Evolutionary conservation across 345 rosid genomes (phyloP).

Genomic region (Murraya koenigii): DNA sequence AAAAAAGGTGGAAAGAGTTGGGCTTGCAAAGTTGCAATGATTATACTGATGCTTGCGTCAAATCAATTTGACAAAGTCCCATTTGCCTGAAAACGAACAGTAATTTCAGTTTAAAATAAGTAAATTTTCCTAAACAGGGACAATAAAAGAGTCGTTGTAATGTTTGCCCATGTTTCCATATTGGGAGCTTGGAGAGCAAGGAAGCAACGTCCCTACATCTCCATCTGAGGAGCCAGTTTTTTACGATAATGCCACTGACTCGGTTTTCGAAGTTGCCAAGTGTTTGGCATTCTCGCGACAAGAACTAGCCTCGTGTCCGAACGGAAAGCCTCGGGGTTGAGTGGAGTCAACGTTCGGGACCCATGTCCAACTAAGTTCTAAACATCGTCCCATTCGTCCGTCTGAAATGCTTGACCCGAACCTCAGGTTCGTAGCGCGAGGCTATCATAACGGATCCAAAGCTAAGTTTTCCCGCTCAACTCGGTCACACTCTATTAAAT

Average conservation of each 20-base stretch:
- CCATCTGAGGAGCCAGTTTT: neutral
- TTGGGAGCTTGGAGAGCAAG: constrained; percentile 59
- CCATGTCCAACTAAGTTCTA: constrained; percentile 8
- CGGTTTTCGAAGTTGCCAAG: constrained; percentile 31
- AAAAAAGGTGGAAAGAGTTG: no score
- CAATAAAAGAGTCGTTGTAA: no score
- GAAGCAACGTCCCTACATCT: constrained; percentile 12
- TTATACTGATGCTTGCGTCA: no score
- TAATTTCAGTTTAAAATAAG: no score
- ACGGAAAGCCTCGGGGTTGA: constrained; percentile 24
- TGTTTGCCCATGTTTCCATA: neutral
- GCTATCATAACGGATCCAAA: constrained; percentile 13
- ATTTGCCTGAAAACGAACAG: no score
- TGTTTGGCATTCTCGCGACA: constrained; percentile 14
- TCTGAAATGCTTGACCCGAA: constrained; percentile 27
- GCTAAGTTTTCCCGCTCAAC: constrained; percentile 44
- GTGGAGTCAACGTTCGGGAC: constrained; percentile 38
- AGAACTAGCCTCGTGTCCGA: constrained; percentile 26
- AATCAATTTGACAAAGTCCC: no score
- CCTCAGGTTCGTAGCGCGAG: constrained; percentile 27
- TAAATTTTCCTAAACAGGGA: no score
- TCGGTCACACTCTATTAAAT: constrained; percentile 12
- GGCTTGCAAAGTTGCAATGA: no score
- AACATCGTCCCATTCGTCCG: constrained; percentile 18
- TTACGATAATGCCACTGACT: constrained; percentile 33